Percentiles rank a stretch among this genome's conserved stretches.
phyloP scores from a whole-genome alignment of 1,139 yeast genomes.

The Tardiomyces digboiensis region DNA sequence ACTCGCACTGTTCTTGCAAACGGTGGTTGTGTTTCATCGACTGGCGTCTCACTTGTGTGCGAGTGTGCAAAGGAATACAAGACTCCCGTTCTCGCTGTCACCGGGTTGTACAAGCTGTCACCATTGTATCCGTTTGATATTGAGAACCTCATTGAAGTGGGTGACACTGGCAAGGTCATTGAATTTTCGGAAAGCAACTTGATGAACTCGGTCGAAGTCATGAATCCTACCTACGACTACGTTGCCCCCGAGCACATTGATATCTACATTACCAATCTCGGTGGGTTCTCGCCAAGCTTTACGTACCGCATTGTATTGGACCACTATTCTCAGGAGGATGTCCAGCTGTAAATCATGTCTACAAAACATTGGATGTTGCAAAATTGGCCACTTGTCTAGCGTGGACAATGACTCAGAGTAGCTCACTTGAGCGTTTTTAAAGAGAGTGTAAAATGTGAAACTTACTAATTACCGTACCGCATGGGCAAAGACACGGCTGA shows the following conservation, averaged over 20 bases:
- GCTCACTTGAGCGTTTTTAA: too few species aligned
- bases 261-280: slow-evolving; percentile 88
- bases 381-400: too few species aligned
- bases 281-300: slow-evolving; percentile 95
- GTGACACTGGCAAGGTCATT: slow-evolving; percentile 81
- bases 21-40: slow-evolving; percentile 86
- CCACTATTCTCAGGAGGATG: slow-evolving; percentile 83
- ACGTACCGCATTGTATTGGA: slow-evolving; percentile 93
- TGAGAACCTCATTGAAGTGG: slow-evolving; percentile 84
- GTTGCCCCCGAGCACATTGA: slow-evolving; percentile 93
- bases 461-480: too few species aligned
- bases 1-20: slow-evolving; percentile 90
- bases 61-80: slow-evolving; percentile 93
- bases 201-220: slow-evolving; percentile 69
- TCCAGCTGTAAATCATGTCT: slow-evolving; percentile 22
- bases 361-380: too few species aligned
- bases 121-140: slow-evolving; percentile 93
- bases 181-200: slow-evolving; percentile 52
- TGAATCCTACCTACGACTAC: slow-evolving; percentile 90
- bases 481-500: too few species aligned
- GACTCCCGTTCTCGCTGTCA: slow-evolving; percentile 93
- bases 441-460: too few species aligned
- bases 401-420: too few species aligned
- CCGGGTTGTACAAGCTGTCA: slow-evolving; percentile 87
- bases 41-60: slow-evolving; percentile 90